phyloP scores from a whole-genome alignment of 495 filamentous ascomycete species.

The Neurospora sp. region DNA sequence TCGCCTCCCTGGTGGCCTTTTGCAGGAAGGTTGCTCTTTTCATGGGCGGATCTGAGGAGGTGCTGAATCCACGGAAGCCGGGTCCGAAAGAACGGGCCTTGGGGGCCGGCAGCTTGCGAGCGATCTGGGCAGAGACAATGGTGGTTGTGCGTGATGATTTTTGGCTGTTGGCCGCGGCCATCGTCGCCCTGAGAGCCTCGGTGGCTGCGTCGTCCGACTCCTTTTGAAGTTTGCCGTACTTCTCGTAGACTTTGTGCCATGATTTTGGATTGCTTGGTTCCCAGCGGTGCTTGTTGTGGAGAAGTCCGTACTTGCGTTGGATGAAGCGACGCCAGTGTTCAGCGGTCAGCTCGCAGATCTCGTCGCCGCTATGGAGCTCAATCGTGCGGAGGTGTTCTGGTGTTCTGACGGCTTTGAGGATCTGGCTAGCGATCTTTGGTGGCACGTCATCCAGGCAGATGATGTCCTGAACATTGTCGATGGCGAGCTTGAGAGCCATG shows the following conservation, averaged over 20 bases:
- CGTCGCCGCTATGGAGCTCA: constrained; percentile 22
- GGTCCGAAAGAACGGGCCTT: not conserved
- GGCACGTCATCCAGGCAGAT: constrained; percentile 7
- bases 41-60: not conserved
- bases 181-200: constrained; percentile 24
- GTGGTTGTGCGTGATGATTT: constrained; percentile 18
- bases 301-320: constrained; percentile 18
- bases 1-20: constrained; percentile 7
- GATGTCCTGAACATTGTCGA: constrained; percentile 17
- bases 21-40: constrained; percentile 8
- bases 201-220: constrained; percentile 41
- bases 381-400: constrained; percentile 25
- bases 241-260: constrained; percentile 29
- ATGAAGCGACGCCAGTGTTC: constrained; percentile 33
- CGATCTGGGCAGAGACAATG: constrained; percentile 14
- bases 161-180: constrained; percentile 20
- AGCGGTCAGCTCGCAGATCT: constrained; percentile 21
- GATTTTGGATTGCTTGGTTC: constrained; percentile 20
- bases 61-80: not conserved
- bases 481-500: constrained; percentile 18
- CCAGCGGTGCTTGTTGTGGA: constrained; percentile 13
- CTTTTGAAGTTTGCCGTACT: constrained; percentile 31
- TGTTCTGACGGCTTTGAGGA: constrained; percentile 23
- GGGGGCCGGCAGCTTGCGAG: constrained; percentile 8
- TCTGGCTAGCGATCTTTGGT: not conserved